phyloP scores from a whole-genome alignment of 139 green algal genomes.

The Micractinium sp. region DNA sequence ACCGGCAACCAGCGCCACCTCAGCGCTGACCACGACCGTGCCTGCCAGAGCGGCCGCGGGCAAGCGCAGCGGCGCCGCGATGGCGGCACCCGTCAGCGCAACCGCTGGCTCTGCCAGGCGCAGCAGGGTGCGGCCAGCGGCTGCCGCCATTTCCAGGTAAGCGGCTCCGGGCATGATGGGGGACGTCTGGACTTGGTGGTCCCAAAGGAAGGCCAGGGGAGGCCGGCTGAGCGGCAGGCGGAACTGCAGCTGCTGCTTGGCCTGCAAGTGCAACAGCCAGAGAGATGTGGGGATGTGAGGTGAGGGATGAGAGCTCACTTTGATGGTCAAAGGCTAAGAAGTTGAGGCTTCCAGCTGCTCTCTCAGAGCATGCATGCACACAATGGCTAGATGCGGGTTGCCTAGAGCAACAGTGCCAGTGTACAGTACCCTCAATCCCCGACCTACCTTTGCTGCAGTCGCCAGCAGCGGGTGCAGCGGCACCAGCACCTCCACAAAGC shows the following conservation, averaged over 20 bases:
- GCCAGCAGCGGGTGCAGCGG: slow-evolving; percentile 64
- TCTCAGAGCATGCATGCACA: no score
- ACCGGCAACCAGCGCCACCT: slow-evolving; percentile 19
- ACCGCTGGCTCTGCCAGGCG: slow-evolving; percentile 21
- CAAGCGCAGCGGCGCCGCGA: slow-evolving; percentile 63
- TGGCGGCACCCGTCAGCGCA: slow-evolving; percentile 35
- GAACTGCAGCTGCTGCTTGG: slow-evolving; percentile 53
- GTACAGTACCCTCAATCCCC: not conserved
- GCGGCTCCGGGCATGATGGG: slow-evolving; percentile 53
- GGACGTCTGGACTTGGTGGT: slow-evolving; percentile 71
- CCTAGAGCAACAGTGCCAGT: not conserved
- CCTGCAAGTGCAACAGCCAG: slow-evolving; percentile 41
- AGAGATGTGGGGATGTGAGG: not conserved
- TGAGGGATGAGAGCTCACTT: no score
- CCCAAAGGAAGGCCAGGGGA: slow-evolving; percentile 65
- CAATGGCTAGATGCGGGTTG: not conserved
- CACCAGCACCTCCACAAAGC: slow-evolving; percentile 43
- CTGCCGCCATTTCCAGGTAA: slow-evolving; percentile 41
- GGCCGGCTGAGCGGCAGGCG: slow-evolving; percentile 40
- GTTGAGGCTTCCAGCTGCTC: no score
- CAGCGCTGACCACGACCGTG: slow-evolving; percentile 1
- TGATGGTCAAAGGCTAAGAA: no score
- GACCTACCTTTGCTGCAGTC: slow-evolving; percentile 23
- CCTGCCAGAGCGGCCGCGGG: slow-evolving; percentile 10
- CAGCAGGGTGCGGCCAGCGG: slow-evolving; percentile 7